These are phyloP conservation scores for Leishmania gerbilli DNA, from an alignment of 208 protist species.

Conservation along the genomic window DNA sequence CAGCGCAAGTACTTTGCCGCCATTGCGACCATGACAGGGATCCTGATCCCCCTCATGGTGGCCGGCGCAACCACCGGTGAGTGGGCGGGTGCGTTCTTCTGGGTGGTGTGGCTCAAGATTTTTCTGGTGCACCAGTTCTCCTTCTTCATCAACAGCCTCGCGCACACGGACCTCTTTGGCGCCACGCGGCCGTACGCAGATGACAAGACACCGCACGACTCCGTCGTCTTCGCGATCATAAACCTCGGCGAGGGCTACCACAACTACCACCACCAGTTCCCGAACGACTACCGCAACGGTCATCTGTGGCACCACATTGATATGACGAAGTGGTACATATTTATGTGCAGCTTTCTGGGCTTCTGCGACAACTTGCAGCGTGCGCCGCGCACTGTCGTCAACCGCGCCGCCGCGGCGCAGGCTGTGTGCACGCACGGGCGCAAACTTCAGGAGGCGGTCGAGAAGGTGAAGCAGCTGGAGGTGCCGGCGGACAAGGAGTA, in stretches of 20 bases:
- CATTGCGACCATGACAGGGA: slow-evolving; percentile 75
- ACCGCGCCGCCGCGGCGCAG: slow-evolving; percentile 23
- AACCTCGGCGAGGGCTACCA: slow-evolving; percentile 92
- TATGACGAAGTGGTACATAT: slow-evolving; percentile 86
- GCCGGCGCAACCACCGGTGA: slow-evolving; percentile 76
- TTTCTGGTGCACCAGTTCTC: slow-evolving; percentile 85
- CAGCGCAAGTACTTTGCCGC: slow-evolving; percentile 84
- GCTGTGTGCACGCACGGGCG: slow-evolving; percentile 40
- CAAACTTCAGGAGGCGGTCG: slow-evolving; percentile 26
- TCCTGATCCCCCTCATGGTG: slow-evolving; percentile 76
- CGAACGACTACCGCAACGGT: slow-evolving; percentile 89
- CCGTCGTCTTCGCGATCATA: slow-evolving; percentile 60
- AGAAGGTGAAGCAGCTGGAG: slow-evolving; percentile 43
- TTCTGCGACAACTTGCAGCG: slow-evolving; percentile 66
- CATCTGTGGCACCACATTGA: slow-evolving; percentile 82
- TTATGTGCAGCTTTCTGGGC: slow-evolving; percentile 40
- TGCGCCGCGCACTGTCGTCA: slow-evolving; percentile 48
- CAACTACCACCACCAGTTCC: slow-evolving; percentile 93
- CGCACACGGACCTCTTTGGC: slow-evolving; percentile 68
- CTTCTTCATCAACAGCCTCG: slow-evolving; percentile 91
- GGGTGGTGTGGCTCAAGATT: slow-evolving; percentile 64
- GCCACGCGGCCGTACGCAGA: slow-evolving; percentile 71
- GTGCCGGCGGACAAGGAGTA: slow-evolving; percentile 30
- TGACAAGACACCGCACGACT: slow-evolving; percentile 74
- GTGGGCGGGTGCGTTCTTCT: slow-evolving; percentile 78